Evolutionary conservation across 208 protist species (phyloP).

Genomic region (Leishmania mexicana): DNA sequence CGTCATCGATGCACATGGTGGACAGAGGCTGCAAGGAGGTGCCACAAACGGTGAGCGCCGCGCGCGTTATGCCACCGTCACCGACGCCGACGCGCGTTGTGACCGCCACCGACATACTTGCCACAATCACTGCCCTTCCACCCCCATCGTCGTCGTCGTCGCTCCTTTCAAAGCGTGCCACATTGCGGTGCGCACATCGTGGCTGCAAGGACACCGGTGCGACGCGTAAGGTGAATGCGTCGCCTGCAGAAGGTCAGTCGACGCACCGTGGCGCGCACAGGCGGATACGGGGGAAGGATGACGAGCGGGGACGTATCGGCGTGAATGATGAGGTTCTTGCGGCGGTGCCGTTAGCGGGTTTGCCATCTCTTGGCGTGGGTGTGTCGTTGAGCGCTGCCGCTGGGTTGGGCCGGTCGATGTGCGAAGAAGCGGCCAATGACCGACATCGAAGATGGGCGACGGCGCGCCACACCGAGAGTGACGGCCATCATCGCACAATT

Average conservation of each 20-base stretch:
- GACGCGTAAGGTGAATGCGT: background rate
- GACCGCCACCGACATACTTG: slow-evolving; percentile 34
- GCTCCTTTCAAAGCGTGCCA: background rate
- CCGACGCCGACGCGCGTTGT: background rate
- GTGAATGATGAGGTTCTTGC: too few relatives aligned
- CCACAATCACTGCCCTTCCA: slow-evolving; percentile 26
- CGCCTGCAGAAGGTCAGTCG: background rate
- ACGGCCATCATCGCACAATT: background rate
- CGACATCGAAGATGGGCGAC: background rate
- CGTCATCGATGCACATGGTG: background rate
- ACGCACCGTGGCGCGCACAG: background rate
- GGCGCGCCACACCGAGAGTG: background rate
- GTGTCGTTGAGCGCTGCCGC: slow-evolving; percentile 12
- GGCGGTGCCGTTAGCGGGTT: slow-evolving; percentile 8
- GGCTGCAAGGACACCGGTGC: background rate
- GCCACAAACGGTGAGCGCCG: background rate
- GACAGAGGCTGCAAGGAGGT: too few relatives aligned
- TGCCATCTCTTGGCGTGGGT: slow-evolving; percentile 25
- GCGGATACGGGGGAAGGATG: background rate
- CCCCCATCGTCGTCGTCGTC: background rate
- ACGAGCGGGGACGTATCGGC: too few relatives aligned
- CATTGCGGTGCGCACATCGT: background rate
- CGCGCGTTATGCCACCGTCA: background rate
- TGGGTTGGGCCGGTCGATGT: background rate
- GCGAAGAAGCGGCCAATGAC: background rate